Base-by-base conservation (phyloP, 2,329 filamentous ascomycete species). In the Alternaria metachromatica region DNA sequence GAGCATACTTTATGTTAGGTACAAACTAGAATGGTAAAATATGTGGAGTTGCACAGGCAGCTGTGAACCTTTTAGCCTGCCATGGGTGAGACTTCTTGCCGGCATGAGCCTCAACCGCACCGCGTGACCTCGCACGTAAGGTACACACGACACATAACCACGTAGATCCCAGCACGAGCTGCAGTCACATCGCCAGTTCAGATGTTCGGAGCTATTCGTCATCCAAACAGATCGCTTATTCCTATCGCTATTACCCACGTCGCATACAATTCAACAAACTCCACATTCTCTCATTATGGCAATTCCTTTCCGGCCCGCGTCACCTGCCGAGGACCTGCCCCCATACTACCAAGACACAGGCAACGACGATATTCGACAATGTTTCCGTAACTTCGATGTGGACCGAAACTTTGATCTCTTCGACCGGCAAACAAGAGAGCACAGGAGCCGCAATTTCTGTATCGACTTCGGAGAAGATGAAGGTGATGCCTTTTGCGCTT, bases 401-500 rank as follows among this genome's bases (percentile, higher is more conserved):
- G 67, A 78, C 4, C 71, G 73, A 0, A 82, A 84, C 45, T 88
- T 88, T 63, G 69, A 82, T 0, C 65, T 77, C 3, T 83, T 84
- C 49, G 78, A 85, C 61, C 50, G 74, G 1, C 75, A 81, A 44
- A 82, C 84, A 5, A 76, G 79, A 13, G 75, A 79, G 46, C 76
- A 79, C 2, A 61, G 74, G 0, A 86, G 85, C 20, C 78, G 71
- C 33, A 91, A 90, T 74, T 91, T 91, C 69, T 85, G 90, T 30
- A 81, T 91, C n/a, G 87, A 90, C 68, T 91, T 91, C 72, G 87
- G 87, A 11, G 83, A 84, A 48, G 78, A 85, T 2, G 83, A 84
- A 48, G 78, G 85, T 2, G 76, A 82, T 44, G 87, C 88, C 41
- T 84, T 81, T 59, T 86, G 88, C 63, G 87, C 86, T 3, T 85